A percentile compares a stretch with the other conserved stretches of the same genome.
Conservation (phyloP, 352 stramenopile species). For the Sclerospora graminicola region DNA sequence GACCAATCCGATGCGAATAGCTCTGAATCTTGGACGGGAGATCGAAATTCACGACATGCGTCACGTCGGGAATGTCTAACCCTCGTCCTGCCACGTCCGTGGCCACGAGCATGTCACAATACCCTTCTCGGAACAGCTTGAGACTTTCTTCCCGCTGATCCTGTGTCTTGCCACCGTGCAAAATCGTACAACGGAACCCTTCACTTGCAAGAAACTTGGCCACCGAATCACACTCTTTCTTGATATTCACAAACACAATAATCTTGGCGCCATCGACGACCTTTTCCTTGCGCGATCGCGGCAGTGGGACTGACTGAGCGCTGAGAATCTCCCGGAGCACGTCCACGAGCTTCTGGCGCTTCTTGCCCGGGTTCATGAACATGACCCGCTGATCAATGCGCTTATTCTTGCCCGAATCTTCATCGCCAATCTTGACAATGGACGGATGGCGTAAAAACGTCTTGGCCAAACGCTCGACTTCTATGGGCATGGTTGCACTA, state of each 20-base stretch:
- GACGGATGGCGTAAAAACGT: conserved; percentile 95
- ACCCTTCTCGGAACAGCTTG: conserved; percentile 83
- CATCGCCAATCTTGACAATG: conserved; percentile 96
- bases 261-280: conserved; percentile 86
- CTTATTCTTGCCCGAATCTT: conserved; percentile 97
- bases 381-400: conserved; percentile 95
- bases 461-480: conserved; percentile 96
- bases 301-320: conserved; percentile 27
- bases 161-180: conserved; percentile 96
- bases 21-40: conserved; percentile 96
- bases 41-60: conserved; percentile 99
- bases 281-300: conserved; percentile 58
- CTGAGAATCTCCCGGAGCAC: conserved; percentile 81
- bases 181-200: conserved; percentile 88
- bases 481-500: conserved; percentile 96
- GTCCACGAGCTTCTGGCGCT: conserved; percentile 81
- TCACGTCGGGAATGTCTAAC: conserved; percentile 97
- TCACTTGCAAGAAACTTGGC: conserved; percentile 85
- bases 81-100: conserved; percentile 93
- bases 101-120: conserved; percentile 86
- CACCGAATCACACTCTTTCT: conserved; percentile 96
- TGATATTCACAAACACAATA: conserved; percentile 99
- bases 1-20: conserved; percentile 98
- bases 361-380: conserved; percentile 89
- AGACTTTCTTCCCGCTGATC: conserved; percentile 91